Evolutionary conservation across 179 eudicot species (phyloP).

Genomic region (Spinacia oleracea): DNA sequence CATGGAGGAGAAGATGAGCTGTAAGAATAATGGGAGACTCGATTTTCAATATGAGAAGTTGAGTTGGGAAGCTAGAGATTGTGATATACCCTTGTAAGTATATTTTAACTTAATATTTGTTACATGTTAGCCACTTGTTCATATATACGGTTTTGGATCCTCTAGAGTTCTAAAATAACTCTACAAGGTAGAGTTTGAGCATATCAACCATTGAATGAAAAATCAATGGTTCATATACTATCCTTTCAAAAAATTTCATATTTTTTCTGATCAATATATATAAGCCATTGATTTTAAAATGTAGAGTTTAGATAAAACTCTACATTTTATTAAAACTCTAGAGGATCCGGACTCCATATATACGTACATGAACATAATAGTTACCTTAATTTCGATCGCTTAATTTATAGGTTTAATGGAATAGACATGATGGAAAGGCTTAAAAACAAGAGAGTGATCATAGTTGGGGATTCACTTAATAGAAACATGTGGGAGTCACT

Average conservation of each 20-base stretch:
- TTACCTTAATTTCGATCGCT: background rate
- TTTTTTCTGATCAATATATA: too few species aligned
- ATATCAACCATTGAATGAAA: too few species aligned
- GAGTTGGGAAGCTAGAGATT: slow-evolving; percentile 45
- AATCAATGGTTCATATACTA: too few species aligned
- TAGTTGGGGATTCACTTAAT: slow-evolving; percentile 46
- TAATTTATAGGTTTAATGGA: slow-evolving; percentile 38
- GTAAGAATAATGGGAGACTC: slow-evolving; percentile 35
- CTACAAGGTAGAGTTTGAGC: too few species aligned
- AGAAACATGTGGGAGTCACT: slow-evolving; percentile 51
- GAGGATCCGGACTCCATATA: background rate
- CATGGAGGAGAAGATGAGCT: slow-evolving; percentile 41
- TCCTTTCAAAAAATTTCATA: too few species aligned
- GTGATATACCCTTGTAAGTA: slow-evolving; percentile 48
- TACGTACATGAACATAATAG: too few species aligned
- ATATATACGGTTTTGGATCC: background rate
- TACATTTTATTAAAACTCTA: too few species aligned
- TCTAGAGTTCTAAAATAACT: too few species aligned
- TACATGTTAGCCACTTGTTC: too few species aligned
- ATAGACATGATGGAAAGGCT: slow-evolving; percentile 36
- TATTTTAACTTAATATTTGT: background rate
- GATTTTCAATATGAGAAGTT: slow-evolving; percentile 37
- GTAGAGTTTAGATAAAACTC: too few species aligned
- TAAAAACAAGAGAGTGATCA: slow-evolving; percentile 39
- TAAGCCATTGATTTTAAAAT: too few species aligned